These are phyloP conservation scores for Acacia crassicarpa DNA, from an alignment of 306 rosid genomes.

Conservation along the genomic window DNA sequence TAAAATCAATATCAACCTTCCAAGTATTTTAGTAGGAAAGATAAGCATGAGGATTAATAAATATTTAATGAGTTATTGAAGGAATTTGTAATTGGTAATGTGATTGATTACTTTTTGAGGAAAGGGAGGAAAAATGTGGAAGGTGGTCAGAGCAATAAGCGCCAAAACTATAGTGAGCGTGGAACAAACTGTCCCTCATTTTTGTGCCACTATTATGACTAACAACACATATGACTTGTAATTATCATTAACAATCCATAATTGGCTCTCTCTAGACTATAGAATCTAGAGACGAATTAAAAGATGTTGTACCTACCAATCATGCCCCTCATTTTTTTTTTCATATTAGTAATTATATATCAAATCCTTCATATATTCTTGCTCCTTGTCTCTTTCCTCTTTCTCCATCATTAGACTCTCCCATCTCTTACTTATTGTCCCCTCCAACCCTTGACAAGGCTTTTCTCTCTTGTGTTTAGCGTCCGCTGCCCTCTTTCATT, in stretches of 20 bases:
- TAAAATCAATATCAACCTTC: too few relatives aligned
- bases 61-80: neutral
- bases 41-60: neutral
- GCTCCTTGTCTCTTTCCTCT: conserved; percentile 28
- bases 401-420: conserved; percentile 34
- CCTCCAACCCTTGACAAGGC: neutral
- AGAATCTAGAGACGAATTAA: conserved; percentile 34
- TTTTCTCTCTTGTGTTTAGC: too few relatives aligned
- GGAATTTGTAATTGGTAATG: neutral
- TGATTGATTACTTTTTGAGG: neutral
- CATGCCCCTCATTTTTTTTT: conserved; percentile 1
- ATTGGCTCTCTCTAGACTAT: conserved; percentile 30
- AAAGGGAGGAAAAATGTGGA: conserved; percentile 22
- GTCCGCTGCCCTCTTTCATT: too few relatives aligned
- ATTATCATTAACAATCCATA: conserved; percentile 46
- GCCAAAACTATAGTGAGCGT: conserved; percentile 48
- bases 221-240: conserved; percentile 31
- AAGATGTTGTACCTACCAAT: conserved; percentile 2
- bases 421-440: conserved; percentile 9
- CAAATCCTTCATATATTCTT: neutral
- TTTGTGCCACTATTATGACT: conserved; percentile 54
- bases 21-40: too few relatives aligned
- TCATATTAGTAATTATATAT: neutral
- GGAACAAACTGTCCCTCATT: conserved; percentile 53
- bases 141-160: conserved; percentile 33